Evolutionary conservation across 2,329 filamentous ascomycete species (phyloP), one percentile per base, ranked within the genome.

Genomic region (Trichoderma cornu-damae): DNA sequence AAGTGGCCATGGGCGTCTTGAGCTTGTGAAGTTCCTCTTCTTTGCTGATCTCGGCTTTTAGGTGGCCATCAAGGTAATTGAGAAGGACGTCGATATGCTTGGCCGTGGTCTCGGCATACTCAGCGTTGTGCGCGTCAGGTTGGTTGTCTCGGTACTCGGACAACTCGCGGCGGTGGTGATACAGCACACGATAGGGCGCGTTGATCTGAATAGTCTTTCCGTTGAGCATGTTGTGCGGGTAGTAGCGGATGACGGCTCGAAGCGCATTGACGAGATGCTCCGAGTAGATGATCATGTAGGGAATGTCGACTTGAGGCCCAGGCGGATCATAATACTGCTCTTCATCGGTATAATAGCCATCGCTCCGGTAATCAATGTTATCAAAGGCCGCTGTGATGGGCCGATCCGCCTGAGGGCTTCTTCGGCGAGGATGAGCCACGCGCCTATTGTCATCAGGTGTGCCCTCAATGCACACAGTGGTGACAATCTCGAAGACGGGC

Each of bases 181-280:
- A 69, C 12, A 82, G 69, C n/a, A 77, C 67, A 5, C 68, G 67
- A 62, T 79, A 81, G 2, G 79, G 80, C 3, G 73, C 72, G 16
- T 69, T 68, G 60, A 81, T 69, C 24, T 62, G 65, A 54, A 77
- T 67, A n/a, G 57, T 65, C 6, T 72, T 69, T 38, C 64, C 72
- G 0, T 69, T 64, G 48, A 77, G 70, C 40, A 67, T 68, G 57
- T 72, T 68, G 37, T 70, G 68, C 3, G 77, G 77, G 60, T 79
- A 80, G 61, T 79, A 80, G 22, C 67, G 69, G 6, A 81, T 71
- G 4, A 80, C 72, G 11, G 78, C 76, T 26, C 68, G 70, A 4
- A 82, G 69, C 1, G 77, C 77, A 46, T 77, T 73, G 61, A 76
- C 72, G 28, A 82, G 70, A 57, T 77, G 67, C 28, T 65, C 59